Evolutionary conservation across 371 early-diverging fungal genomes (phyloP).

Genomic region (Paraphysoderma sedebokerense): DNA sequence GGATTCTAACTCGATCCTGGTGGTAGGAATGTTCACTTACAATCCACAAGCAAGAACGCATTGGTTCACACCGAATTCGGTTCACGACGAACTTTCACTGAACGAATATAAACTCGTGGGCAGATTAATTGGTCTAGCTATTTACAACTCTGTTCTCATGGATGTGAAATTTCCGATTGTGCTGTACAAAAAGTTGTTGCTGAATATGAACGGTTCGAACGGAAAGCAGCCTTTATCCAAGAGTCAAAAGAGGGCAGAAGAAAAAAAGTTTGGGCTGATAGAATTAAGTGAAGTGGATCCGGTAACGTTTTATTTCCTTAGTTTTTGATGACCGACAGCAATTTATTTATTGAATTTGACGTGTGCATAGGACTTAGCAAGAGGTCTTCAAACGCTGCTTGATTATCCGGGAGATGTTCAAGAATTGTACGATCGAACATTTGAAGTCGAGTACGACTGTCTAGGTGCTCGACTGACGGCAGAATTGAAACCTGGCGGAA

Average conservation of each 20-base stretch:
- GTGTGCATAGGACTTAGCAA: constrained; percentile 27
- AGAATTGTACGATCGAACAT: constrained; percentile 37
- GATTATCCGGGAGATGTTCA: constrained; percentile 33
- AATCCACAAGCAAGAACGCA: constrained; percentile 67
- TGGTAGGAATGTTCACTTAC: no score
- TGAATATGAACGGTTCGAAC: no score
- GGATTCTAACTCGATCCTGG: no score
- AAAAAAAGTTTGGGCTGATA: not conserved
- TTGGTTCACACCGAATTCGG: constrained; percentile 66
- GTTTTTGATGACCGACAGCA: no score
- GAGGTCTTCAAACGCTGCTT: constrained; percentile 39
- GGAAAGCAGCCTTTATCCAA: no score
- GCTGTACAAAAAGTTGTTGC: constrained; percentile 87
- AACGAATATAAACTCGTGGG: constrained; percentile 45
- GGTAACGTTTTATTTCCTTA: no score
- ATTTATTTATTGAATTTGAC: no score
- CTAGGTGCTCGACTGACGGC: constrained; percentile 38
- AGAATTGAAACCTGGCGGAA: constrained; percentile 42
- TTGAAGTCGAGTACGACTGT: constrained; percentile 48
- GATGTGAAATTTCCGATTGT: constrained; percentile 80
- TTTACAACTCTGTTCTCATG: constrained; percentile 81
- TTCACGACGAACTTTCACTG: constrained; percentile 24
- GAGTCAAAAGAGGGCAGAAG: no score
- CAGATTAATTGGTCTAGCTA: constrained; percentile 73
- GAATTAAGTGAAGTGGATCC: not conserved